Conservation (phyloP, 2,329 filamentous ascomycete species). For the Cylindrodendrum hubeiense region DNA sequence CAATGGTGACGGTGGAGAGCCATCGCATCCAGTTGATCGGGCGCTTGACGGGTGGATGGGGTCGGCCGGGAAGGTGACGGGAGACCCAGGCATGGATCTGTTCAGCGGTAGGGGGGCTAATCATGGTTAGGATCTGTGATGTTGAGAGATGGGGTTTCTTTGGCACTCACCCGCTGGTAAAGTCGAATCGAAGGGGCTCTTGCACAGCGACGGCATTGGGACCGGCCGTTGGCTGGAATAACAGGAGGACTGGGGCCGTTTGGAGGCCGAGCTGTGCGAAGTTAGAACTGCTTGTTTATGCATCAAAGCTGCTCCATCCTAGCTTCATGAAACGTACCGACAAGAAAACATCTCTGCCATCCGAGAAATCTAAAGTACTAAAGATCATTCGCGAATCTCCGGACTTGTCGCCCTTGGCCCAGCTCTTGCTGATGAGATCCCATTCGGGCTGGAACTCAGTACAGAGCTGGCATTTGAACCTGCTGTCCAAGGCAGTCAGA, state of each 20-base stretch:
- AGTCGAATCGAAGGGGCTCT: conserved; percentile 86
- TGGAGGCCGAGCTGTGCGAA: conserved; percentile 82
- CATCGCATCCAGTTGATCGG: conserved; percentile 90
- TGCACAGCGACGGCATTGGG: conserved; percentile 78
- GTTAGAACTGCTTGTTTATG: conserved; percentile 8
- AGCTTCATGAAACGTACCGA: conserved; percentile 66
- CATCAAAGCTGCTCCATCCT: background rate
- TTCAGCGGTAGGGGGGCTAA: conserved; percentile 80
- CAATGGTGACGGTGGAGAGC: conserved; percentile 73
- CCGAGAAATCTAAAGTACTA: conserved; percentile 86
- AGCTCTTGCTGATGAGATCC: conserved; percentile 87
- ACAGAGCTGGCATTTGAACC: conserved; percentile 89
- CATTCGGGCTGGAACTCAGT: conserved; percentile 95
- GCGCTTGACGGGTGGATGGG: conserved; percentile 82
- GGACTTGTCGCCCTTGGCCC: conserved; percentile 85
- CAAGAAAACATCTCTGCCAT: conserved; percentile 88
- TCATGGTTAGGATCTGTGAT: conserved; percentile 6
- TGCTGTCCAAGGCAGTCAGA: conserved; percentile 85
- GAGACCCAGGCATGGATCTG: conserved; percentile 82
- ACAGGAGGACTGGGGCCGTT: conserved; percentile 90
- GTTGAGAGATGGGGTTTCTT: background rate
- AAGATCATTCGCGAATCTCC: conserved; percentile 81
- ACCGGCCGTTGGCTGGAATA: conserved; percentile 88
- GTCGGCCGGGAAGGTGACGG: conserved; percentile 81
- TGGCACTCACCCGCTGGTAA: conserved; percentile 77